These are phyloP conservation scores for Alopecurus myosuroides DNA, from an alignment of 176 grass and related monocot species.

Conservation along the genomic window DNA sequence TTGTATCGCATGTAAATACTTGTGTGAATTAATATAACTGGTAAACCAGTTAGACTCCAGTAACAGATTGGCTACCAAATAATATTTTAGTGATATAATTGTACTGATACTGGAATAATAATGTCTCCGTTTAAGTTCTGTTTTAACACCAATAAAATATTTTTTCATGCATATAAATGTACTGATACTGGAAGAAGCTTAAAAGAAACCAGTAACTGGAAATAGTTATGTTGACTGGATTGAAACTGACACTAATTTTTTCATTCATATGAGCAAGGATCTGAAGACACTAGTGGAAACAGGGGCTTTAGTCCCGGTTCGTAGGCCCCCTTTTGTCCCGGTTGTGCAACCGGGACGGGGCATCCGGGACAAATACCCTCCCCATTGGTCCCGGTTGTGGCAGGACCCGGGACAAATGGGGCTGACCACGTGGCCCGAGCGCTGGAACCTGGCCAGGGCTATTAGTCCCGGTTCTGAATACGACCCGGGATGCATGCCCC, in stretches of 20 bases:
- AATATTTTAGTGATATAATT: not conserved
- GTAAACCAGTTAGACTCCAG: not conserved
- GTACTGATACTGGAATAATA: not conserved
- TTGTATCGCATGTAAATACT: not conserved
- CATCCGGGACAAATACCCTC: too few relatives aligned
- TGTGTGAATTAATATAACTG: not conserved
- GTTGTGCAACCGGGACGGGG: too few relatives aligned
- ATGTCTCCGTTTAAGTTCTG: not conserved
- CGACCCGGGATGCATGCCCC: too few relatives aligned
- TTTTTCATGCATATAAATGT: not conserved
- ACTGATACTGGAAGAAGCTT: too few relatives aligned
- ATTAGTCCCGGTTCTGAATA: too few relatives aligned
- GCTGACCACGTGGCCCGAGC: too few relatives aligned
- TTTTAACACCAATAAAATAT: not conserved
- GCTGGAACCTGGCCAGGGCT: too few relatives aligned
- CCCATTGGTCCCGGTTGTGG: too few relatives aligned
- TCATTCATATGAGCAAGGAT: slow-evolving; percentile 41
- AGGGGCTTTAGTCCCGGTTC: too few relatives aligned
- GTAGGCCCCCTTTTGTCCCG: too few relatives aligned
- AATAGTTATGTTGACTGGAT: slow-evolving; percentile 1
- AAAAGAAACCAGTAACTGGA: not conserved
- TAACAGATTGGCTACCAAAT: not conserved
- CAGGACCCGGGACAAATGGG: too few relatives aligned
- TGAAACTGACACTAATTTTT: slow-evolving; percentile 49
- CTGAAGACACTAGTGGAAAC: too few relatives aligned